Evolutionary conservation across 163 green algal genomes (phyloP), one percentile per base, ranked within the genome.

Genomic region (Scenedesmus sp.): DNA sequence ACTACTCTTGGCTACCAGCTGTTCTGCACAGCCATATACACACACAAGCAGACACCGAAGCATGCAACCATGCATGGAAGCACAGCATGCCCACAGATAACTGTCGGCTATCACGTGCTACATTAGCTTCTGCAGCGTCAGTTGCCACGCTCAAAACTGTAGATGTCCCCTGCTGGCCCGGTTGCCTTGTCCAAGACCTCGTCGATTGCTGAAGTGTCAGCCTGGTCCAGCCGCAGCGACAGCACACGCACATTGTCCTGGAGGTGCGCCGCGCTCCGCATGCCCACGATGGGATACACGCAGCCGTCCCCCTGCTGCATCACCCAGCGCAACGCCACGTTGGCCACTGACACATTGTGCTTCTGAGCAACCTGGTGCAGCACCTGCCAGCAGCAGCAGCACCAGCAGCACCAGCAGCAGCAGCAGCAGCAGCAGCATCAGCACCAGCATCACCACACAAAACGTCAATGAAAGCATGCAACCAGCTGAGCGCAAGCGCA

Each of bases 301-400:
- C 53, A 89, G 24, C 33, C 89, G 37, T 92, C 87, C 37, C 93
- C 93, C 82, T 94, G 93, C 85, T 92, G 86, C 93, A 94, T 95
- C 18, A 95, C 91, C 93, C 94, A 96, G 0, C 73, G 51, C 82
- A 96, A 78, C 24, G 94, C 89, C 35, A 96, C 94, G 53, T 95
- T 95, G 68, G 94, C 94, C 3, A 95, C 83, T 44, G 89, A 92
- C 26, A 92, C 92, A 53, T 81, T 44, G 79, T 95, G 94, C 83
- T 90, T 92, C 40, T 94, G 72, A 15, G 94, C 93, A 6, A 95
- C 87, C 13, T 42, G 0, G 18, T 65, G 53, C 56, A 96, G 81
- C 61, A 90, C 91, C 88, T 92, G 88, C 5, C 13, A 44, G 73
- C 73, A 82, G 73, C 73, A 82, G 37, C n/a, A 43, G 81, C 43